Evolutionary conservation across 345 rosid species (phyloP).

Genomic region (Gossypium stocksii): DNA sequence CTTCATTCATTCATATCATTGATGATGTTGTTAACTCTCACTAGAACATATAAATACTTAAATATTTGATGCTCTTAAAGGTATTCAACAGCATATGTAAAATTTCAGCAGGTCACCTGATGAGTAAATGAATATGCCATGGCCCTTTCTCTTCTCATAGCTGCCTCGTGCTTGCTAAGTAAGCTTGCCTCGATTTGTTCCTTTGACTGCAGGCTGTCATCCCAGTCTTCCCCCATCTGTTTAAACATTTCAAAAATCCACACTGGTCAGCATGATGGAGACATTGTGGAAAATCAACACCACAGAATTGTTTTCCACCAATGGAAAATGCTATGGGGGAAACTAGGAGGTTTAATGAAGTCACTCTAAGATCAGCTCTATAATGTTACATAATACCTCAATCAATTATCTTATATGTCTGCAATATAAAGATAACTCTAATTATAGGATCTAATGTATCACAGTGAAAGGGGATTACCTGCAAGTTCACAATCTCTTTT

Average conservation of each 20-base stretch:
- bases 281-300: background rate
- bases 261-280: constrained; percentile 11
- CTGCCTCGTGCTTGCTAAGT: constrained; percentile 79
- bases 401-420: background rate
- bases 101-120: constrained; percentile 53
- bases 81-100: background rate
- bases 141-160: constrained; percentile 93
- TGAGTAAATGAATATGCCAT: constrained; percentile 87
- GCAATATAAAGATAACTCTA: background rate
- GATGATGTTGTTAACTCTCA: background rate
- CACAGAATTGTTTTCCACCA: background rate
- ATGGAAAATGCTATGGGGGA: background rate
- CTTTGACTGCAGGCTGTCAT: constrained; percentile 88
- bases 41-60: background rate
- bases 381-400: background rate
- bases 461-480: constrained; percentile 32
- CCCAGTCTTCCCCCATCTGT: constrained; percentile 92
- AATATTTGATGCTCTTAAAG: background rate
- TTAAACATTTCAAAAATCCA: constrained; percentile 19
- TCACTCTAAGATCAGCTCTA: background rate
- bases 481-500: constrained; percentile 64
- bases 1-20: background rate
- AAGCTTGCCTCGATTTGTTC: constrained; percentile 77
- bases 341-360: background rate
- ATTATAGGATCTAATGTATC: background rate